These are phyloP conservation scores for Lycium ferocissimum DNA, from an alignment of 257 asterid species.

Conservation along the genomic window DNA sequence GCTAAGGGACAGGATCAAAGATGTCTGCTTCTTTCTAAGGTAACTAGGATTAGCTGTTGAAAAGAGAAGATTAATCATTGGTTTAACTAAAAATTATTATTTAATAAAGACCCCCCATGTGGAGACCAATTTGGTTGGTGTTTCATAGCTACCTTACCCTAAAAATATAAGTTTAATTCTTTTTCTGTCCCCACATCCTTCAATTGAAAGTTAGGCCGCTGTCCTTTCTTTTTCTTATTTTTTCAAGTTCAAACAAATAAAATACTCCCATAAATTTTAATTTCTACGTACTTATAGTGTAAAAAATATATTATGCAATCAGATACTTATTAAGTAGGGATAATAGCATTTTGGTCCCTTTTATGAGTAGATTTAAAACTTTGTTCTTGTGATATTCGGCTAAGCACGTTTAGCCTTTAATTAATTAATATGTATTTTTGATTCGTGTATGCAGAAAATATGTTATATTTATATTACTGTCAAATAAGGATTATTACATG, in stretches of 20 bases:
- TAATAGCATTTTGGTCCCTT: too few species aligned
- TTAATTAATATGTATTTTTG: too few species aligned
- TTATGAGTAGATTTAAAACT: too few species aligned
- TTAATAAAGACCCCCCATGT: constrained; percentile 45
- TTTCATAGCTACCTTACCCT: constrained; percentile 33
- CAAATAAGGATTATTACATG: too few species aligned
- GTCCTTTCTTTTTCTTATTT: background rate
- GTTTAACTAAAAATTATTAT: constrained; percentile 14
- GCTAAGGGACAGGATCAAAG: constrained; percentile 24
- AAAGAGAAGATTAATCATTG: constrained; percentile 27
- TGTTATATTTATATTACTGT: too few species aligned
- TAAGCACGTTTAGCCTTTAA: too few species aligned
- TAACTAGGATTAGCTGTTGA: constrained; percentile 19
- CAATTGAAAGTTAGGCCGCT: constrained; percentile 13
- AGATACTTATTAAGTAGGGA: too few species aligned
- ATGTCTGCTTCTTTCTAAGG: constrained; percentile 14
- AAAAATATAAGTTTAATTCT: background rate
- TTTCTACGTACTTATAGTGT: background rate
- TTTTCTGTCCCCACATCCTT: constrained; percentile 27
- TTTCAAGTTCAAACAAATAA: background rate
- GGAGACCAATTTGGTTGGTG: constrained; percentile 51
- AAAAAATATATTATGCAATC: too few species aligned
- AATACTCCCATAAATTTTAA: background rate
- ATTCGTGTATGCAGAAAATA: too few species aligned
- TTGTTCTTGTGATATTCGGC: too few species aligned